A percentile compares a stretch with the other conserved stretches of the same genome.
Evolutionary conservation across 768 basidiomycete species (phyloP).

Genomic region (Strobilomyces confusus): DNA sequence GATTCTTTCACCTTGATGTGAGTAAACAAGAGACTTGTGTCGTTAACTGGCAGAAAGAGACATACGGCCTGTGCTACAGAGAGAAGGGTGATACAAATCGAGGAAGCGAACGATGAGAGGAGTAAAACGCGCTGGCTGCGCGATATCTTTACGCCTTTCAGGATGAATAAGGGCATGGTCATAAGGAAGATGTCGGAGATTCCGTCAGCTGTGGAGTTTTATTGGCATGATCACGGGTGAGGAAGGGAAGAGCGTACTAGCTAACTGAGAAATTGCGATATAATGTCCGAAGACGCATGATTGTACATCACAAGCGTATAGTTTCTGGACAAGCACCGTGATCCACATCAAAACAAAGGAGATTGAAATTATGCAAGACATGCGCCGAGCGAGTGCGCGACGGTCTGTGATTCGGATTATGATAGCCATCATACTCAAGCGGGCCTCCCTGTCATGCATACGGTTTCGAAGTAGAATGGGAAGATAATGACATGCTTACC

Average conservation of each 20-base stretch:
- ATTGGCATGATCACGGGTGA: neutral
- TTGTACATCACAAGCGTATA: neutral
- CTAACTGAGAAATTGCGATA: slow-evolving; percentile 12
- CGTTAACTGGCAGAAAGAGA: slow-evolving; percentile 7
- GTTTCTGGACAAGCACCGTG: neutral
- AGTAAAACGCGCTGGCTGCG: slow-evolving; percentile 13
- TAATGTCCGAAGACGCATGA: neutral
- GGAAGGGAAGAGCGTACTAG: slow-evolving; percentile 5
- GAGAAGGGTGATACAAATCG: slow-evolving; percentile 19
- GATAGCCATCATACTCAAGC: slow-evolving; percentile 16
- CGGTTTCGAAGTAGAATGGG: neutral
- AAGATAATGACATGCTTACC: slow-evolving; percentile 1
- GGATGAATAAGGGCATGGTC: slow-evolving; percentile 11
- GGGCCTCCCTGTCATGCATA: slow-evolving; percentile 6
- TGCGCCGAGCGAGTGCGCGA: neutral
- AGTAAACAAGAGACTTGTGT: slow-evolving; percentile 2
- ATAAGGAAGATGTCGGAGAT: slow-evolving; percentile 17
- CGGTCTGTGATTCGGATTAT: slow-evolving; percentile 9
- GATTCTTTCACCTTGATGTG: slow-evolving; percentile 19
- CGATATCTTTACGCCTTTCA: slow-evolving; percentile 12
- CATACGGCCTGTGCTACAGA: slow-evolving; percentile 9
- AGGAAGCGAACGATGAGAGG: slow-evolving; percentile 18
- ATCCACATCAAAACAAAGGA: slow-evolving; percentile 17
- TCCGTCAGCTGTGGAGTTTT: slow-evolving; percentile 13
- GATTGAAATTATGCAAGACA: neutral